These are phyloP conservation scores for Calonectria henricotiae DNA, from an alignment of 2,329 filamentous ascomycete genomes.

Conservation along the genomic window DNA sequence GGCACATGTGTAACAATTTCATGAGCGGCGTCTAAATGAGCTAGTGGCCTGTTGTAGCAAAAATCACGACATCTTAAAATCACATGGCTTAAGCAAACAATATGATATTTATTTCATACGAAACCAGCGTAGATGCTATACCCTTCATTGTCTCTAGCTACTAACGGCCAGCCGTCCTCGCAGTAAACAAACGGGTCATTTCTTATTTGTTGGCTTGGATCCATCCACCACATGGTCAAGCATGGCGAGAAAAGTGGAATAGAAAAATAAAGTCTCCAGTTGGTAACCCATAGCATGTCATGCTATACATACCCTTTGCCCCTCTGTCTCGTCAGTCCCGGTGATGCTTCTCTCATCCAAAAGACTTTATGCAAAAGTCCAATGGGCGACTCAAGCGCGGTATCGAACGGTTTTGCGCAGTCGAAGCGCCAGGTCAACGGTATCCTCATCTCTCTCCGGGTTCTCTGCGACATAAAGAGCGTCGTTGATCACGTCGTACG, in stretches of 20 bases:
- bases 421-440: neutral
- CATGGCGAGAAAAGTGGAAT: neutral
- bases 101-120: neutral
- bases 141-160: neutral
- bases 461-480: neutral
- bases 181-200: neutral
- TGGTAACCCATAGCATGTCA: neutral
- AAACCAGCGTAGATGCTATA: neutral
- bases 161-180: neutral
- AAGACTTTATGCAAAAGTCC: neutral
- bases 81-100: neutral
- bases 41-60: neutral
- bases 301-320: neutral
- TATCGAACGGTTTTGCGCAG: conserved; percentile 5
- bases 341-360: neutral
- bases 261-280: neutral
- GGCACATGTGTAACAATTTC: conserved; percentile 66
- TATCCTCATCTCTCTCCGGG: neutral
- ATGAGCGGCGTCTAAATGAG: conserved; percentile 11
- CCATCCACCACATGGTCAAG: neutral
- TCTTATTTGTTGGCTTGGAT: neutral
- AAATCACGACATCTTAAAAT: neutral
- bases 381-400: neutral
- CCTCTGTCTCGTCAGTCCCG: neutral
- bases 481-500: neutral